A percentile compares a stretch with the other conserved stretches of the same genome.
Evolutionary conservation across 75 land plant species (phyloP).

Genomic region (Pseudotsuga menziesii): DNA sequence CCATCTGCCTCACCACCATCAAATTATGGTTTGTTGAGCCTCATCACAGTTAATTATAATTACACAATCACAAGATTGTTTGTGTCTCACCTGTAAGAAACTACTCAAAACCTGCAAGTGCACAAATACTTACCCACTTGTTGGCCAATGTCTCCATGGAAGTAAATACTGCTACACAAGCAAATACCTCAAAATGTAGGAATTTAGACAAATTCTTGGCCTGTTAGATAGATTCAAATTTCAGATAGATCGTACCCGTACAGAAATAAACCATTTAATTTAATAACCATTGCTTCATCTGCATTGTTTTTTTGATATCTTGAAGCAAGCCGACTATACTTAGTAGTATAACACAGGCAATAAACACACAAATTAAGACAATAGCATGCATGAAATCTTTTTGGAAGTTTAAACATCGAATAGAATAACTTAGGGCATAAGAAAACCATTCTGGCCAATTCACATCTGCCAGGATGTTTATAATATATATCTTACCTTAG

Average conservation of each 20-base stretch:
- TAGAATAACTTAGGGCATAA: not conserved
- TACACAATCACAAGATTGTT: too few relatives aligned
- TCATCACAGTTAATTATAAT: too few relatives aligned
- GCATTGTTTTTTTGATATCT: not conserved
- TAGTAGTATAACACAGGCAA: not conserved
- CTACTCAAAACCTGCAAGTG: too few relatives aligned
- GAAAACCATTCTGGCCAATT: not conserved
- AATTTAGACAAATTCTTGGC: too few relatives aligned
- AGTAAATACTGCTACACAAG: too few relatives aligned
- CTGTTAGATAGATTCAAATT: not conserved
- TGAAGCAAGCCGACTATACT: not conserved
- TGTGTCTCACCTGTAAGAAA: too few relatives aligned
- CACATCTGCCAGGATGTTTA: not conserved
- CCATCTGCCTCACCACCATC: too few relatives aligned
- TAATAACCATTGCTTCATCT: not conserved
- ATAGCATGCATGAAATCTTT: not conserved
- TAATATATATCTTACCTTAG: slow-evolving; percentile 34
- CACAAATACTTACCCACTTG: too few relatives aligned
- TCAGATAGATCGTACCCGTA: not conserved
- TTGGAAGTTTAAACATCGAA: not conserved
- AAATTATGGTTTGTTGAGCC: too few relatives aligned
- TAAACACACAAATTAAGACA: not conserved
- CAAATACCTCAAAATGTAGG: too few relatives aligned
- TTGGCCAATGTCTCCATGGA: not conserved
- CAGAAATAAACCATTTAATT: not conserved